Evolutionary conservation across 2,329 filamentous ascomycete species (phyloP).

Genomic region (Blumeria graminis): DNA sequence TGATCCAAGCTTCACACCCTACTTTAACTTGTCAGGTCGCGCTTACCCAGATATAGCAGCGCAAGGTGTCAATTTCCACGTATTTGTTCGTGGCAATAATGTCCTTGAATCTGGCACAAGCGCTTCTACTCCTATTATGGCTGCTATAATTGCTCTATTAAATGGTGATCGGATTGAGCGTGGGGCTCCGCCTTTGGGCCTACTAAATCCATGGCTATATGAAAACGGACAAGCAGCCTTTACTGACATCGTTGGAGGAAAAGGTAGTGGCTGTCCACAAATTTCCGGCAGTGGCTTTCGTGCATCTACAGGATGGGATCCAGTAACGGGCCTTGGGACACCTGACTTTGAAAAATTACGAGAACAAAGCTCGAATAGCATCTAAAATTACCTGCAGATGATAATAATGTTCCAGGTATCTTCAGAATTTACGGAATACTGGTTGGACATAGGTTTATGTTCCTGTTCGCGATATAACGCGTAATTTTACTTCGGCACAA

Average conservation of each 20-base stretch:
- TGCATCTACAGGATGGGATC: conserved; percentile 18
- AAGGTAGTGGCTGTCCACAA: conserved; percentile 17
- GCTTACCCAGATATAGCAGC: conserved; percentile 28
- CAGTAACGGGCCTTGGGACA: conserved; percentile 21
- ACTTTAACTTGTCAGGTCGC: conserved; percentile 24
- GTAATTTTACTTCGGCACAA: too few relatives aligned
- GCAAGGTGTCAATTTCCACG: conserved; percentile 31
- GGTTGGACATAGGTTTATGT: too few relatives aligned
- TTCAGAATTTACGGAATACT: too few relatives aligned
- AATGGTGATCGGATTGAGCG: conserved; percentile 33
- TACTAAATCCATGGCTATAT: conserved; percentile 23
- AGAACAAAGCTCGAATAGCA: not conserved
- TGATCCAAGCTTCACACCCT: conserved; percentile 15
- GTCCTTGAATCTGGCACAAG: conserved; percentile 24
- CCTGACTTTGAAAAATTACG: conserved; percentile 7
- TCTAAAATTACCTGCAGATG: too few relatives aligned
- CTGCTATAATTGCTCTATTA: conserved; percentile 32
- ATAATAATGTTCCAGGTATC: too few relatives aligned
- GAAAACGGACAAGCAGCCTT: conserved; percentile 16
- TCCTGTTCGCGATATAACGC: too few relatives aligned
- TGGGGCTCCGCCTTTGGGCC: conserved; percentile 22
- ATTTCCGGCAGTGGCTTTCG: conserved; percentile 3
- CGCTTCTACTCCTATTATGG: conserved; percentile 30
- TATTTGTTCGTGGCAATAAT: conserved; percentile 15
- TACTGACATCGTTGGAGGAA: conserved; percentile 19